Base-by-base conservation (phyloP, 306 rosid genomes). In the Myrica gale region DNA sequence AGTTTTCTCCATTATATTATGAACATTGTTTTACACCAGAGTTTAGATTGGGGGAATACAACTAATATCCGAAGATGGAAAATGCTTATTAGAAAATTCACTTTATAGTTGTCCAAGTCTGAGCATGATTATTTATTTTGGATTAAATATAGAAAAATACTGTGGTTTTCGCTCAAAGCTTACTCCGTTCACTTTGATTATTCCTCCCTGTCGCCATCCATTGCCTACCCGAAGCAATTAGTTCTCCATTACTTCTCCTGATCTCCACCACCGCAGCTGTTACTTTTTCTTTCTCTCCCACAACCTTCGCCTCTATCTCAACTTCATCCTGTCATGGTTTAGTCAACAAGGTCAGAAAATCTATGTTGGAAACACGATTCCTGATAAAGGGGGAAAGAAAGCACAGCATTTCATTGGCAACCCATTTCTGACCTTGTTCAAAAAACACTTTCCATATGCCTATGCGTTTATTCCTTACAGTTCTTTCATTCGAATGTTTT, bases 171-270 rank as follows among this genome's bases (percentile, higher is more conserved):
- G 43, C 13, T 80, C 71, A 80, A 42, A 80, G 76, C 66, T 50
- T 61, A 32, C 84, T 70, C 50, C 19, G 6, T 48, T 48, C 19
- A 12, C 2, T 55, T 23, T 32, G 9, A 26, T 26, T 56, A n/a
- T 8, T 19, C 41, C 2, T 66, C n/a, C 67, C 3, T n/a, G 50
- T 6, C 32, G 82, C 23, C 82, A 76, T 71, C 88, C 87, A 86
- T 61, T 78, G 74, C 75, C 79, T 84, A 19, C 84, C 87, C 12
- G 82, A 26, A 43, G 88, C 88, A 73, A 89, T 21, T 70, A 81
- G 23, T 74, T 74, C 84, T 62, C 74, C 76, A 32, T 56, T 79
- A 21, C 70, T 43, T 45, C 81, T 86, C 44, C 66, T 81, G 0
- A 86, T 76, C 58, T 84, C 72, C 54, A 89, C 84, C 66, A 73